A percentile compares a stretch with the other conserved stretches of the same genome.
Evolutionary conservation across 139 green algal species (phyloP).

Genomic region (Gonium pectorale): DNA sequence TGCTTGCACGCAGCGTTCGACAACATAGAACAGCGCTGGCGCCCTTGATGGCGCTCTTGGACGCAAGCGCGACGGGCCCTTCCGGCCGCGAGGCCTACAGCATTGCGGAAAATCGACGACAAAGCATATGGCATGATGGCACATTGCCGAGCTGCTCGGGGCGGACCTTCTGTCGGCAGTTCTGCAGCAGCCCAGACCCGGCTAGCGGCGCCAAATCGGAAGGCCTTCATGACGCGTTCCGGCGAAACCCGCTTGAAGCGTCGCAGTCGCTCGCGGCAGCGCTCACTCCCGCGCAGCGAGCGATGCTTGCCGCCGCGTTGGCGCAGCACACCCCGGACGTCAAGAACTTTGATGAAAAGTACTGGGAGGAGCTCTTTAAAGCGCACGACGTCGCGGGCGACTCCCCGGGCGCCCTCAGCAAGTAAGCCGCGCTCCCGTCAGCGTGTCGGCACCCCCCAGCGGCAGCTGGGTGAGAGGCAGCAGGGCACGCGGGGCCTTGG

Average conservation of each 20-base stretch:
- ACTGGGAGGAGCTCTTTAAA: slow-evolving; percentile 41
- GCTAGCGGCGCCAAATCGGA: too few relatives aligned
- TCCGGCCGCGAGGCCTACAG: too few relatives aligned
- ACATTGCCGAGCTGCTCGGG: neutral
- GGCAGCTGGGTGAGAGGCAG: too few relatives aligned
- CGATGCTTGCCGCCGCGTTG: slow-evolving; percentile 1
- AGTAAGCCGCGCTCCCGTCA: too few relatives aligned
- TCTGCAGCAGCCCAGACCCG: neutral
- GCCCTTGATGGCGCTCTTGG: neutral
- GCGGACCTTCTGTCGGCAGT: neutral
- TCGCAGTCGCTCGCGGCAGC: neutral
- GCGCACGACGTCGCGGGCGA: slow-evolving; percentile 12
- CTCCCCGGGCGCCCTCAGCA: neutral
- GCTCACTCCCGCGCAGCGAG: slow-evolving; percentile 10
- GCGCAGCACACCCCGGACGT: slow-evolving; percentile 35
- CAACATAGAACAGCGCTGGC: neutral
- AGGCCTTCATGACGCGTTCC: neutral
- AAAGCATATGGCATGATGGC: neutral
- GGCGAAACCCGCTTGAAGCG: neutral
- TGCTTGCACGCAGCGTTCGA: slow-evolving; percentile 3
- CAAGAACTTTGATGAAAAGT: slow-evolving; percentile 25
- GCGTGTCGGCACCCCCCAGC: too few relatives aligned
- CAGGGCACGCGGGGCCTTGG: too few relatives aligned
- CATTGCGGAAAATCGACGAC: too few relatives aligned
- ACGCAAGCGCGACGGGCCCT: too few relatives aligned